phyloP scores from a whole-genome alignment of 106 monocot species.

The Hemerocallis citrina region DNA sequence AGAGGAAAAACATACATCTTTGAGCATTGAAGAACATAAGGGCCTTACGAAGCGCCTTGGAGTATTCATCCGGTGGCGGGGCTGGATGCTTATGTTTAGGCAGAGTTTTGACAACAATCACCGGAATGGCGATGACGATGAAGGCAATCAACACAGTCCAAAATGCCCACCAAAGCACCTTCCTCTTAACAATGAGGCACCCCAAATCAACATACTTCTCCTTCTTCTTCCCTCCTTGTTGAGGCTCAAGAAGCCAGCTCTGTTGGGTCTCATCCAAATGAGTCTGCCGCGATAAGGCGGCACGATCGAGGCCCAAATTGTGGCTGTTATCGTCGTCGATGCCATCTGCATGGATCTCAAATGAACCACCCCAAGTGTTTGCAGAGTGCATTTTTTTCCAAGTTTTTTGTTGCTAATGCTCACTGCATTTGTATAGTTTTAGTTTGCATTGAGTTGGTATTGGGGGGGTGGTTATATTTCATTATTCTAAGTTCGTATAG shows the following conservation, averaged over 20 bases:
- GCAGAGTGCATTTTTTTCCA: slow-evolving; percentile 33
- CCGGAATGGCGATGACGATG: slow-evolving; percentile 65
- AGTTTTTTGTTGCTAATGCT: no score
- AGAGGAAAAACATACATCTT: slow-evolving; percentile 46
- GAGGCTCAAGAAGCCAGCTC: slow-evolving; percentile 83
- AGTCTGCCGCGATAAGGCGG: slow-evolving; percentile 40
- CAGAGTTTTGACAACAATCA: slow-evolving; percentile 58
- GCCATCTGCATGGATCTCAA: slow-evolving; percentile 53
- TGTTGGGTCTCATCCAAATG: slow-evolving; percentile 76
- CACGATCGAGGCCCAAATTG: slow-evolving; percentile 51
- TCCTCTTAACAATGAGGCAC: slow-evolving; percentile 70
- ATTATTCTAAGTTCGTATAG: no score
- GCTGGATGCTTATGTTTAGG: slow-evolving; percentile 46
- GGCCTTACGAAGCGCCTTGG: slow-evolving; percentile 78
- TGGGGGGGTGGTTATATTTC: no score
- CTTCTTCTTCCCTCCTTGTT: slow-evolving; percentile 41
- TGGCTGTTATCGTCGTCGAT: slow-evolving; percentile 66
- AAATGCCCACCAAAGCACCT: slow-evolving; percentile 45
- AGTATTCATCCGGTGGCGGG: slow-evolving; percentile 65
- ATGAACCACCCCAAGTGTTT: slow-evolving; percentile 89
- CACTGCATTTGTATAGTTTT: background rate
- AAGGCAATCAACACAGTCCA: slow-evolving; percentile 34
- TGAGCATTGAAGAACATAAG: slow-evolving; percentile 98
- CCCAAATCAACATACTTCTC: slow-evolving; percentile 84
- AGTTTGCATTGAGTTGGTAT: no score